A percentile compares a stretch with the other conserved stretches of the same genome.
These are phyloP conservation scores for Bipolaris victoriae DNA, from an alignment of 2,329 filamentous ascomycete species.

Conservation along the genomic window DNA sequence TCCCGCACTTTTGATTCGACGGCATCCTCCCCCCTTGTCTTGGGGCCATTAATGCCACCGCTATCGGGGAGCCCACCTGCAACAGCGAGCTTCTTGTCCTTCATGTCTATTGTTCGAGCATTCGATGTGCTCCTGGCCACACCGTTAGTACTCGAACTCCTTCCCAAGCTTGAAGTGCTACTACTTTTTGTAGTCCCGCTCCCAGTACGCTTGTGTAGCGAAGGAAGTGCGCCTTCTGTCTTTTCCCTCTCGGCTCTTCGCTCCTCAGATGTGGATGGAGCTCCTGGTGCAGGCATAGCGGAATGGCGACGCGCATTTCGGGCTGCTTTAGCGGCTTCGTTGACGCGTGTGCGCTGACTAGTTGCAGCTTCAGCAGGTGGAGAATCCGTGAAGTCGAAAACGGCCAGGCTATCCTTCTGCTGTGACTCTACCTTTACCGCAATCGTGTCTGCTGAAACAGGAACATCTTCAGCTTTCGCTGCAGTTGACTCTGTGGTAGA, in stretches of 20 bases:
- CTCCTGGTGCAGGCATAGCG: constrained; percentile 29
- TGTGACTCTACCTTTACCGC: constrained; percentile 21
- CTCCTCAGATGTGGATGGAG: constrained; percentile 16
- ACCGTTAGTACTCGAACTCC: constrained; percentile 21
- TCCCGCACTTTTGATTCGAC: constrained; percentile 14
- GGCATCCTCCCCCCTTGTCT: constrained; percentile 15
- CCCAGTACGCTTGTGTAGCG: constrained; percentile 35
- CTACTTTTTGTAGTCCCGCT: constrained; percentile 34
- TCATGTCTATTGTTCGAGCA: constrained; percentile 20
- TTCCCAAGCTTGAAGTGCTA: constrained; percentile 18
- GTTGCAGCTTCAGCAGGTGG: constrained; percentile 32
- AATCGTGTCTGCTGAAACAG: constrained; percentile 5
- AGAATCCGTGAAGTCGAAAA: constrained; percentile 49
- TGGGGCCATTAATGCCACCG: constrained; percentile 21
- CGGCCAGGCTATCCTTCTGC: constrained; percentile 39
- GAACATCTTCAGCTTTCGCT: constrained; percentile 6
- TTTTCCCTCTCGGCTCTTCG: constrained; percentile 24
- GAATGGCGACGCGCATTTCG: constrained; percentile 44
- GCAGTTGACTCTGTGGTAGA: constrained; percentile 6
- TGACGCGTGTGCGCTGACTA: constrained; percentile 30
- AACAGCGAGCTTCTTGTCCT: constrained; percentile 23
- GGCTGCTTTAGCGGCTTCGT: constrained; percentile 37
- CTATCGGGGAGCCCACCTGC: constrained; percentile 9
- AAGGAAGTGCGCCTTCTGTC: constrained; percentile 25
- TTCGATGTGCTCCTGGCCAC: constrained; percentile 15